Evolutionary conservation across 176 grass and related monocot genomes (phyloP), one percentile per base, ranked within the genome.

Genomic region (Rhynchospora breviuscula): DNA sequence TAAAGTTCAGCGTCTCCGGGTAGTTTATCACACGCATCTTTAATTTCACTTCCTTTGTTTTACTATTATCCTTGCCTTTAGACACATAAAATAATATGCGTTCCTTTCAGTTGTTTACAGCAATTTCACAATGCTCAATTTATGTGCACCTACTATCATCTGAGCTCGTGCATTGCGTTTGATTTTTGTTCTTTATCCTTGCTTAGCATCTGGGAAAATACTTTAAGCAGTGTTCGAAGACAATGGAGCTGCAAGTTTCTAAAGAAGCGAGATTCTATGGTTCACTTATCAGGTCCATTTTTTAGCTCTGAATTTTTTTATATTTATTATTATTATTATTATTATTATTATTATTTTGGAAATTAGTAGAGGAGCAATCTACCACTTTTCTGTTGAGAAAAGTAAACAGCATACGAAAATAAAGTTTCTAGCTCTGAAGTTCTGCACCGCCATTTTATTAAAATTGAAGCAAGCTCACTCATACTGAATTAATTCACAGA

Each of bases 1-100:
- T 52, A 98, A 98, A 78, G 87, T 98, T 86, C 95, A 98, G 85
- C 87, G 83, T 40, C 89, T 98, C 62, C 87, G 95, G 90, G 95
- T 98, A 90, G 85, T 62, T 75, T 56, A 9, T 80, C 61, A 9
- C 71, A 21, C 56, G 8, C 17, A 67, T 33, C 7, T 26, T 59
- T 23, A 8, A 10, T 14, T 35, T 25, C n/a, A 26, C 54, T 21
- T 26, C 33, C 81, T 68, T 83, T 68, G 10, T 68, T 57, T 84
- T 74, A 57, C 7, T 5, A 31, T 72, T 58, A 70, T n/a, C 40
- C 19, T n/a, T 51, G 22, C 14, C 44, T 69, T 84, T 6, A 61
- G n/a, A 80, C 13, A 18, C 59, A 14, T 81, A 81, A 0, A 10
- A 18, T 35, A 43, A 25, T 46, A 18, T 33, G 6, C 49, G 31